These are phyloP conservation scores for Exophiala sideris DNA, from an alignment of 2,329 filamentous ascomycete genomes.

Conservation along the genomic window DNA sequence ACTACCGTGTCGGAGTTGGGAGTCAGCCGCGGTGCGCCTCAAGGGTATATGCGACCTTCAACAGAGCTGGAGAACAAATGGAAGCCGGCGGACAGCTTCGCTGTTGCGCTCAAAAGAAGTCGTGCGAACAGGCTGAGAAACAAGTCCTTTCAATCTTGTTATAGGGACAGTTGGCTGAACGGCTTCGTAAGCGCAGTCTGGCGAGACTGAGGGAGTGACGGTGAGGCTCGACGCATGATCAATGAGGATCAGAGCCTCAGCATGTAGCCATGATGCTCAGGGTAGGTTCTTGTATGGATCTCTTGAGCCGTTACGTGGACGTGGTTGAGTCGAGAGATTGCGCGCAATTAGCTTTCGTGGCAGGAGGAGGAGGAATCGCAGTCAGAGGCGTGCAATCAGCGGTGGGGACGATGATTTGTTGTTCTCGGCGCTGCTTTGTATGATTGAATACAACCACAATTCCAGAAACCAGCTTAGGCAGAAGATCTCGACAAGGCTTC, in stretches of 20 bases:
- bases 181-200: slow-evolving; percentile 24
- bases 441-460: not conserved
- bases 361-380: not conserved
- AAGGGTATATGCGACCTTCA: not conserved
- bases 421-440: not conserved
- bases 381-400: not conserved
- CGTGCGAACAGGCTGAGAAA: not conserved
- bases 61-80: no score
- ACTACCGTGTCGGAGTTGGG: slow-evolving; percentile 6
- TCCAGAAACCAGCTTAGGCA: no score
- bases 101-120: not conserved
- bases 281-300: not conserved
- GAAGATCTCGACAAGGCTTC: no score
- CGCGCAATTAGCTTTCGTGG: slow-evolving; percentile 4
- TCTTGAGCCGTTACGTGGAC: not conserved
- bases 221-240: slow-evolving; percentile 18
- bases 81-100: not conserved
- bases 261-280: slow-evolving; percentile 17
- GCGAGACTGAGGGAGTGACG: slow-evolving; percentile 14
- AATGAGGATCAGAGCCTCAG: slow-evolving; percentile 12
- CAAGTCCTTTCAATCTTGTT: slow-evolving; percentile 5
- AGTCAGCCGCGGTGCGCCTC: slow-evolving; percentile 3
- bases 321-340: not conserved
- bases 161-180: slow-evolving; percentile 9
- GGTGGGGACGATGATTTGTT: not conserved